Base-by-base conservation (phyloP, 805 yeast species). In the Hanseniaspora valbyensis region DNA sequence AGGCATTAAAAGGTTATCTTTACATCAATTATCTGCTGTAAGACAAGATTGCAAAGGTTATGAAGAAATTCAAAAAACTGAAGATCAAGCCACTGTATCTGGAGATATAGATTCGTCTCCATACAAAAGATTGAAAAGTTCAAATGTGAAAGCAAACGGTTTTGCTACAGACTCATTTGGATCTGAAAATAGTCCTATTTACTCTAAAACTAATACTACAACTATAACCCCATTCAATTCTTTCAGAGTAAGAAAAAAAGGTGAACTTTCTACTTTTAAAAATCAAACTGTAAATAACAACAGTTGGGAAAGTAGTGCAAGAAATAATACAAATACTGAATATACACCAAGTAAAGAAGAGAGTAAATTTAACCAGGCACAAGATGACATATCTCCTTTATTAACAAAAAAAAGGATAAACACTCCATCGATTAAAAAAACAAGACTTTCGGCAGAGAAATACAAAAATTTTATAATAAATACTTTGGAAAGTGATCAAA, bases 381-480 rank as follows among this genome's bases (percentile, higher is more conserved):
- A n/a, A n/a, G n/a, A n/a, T n/a, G n/a, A n/a, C 39, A 18, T 19
- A 13, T 34, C 39, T 19, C 39, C 21, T 7, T 7, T 7, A 19
- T 16, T 32, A 5, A 32, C 16, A 8, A 21, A 34, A 18, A 18
- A 34, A 5, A n/a, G n/a, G n/a, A 16, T 18, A 13, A 8, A 34
- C 7, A 34, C 39, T 7, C 21, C 22, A 16, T 7, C 16, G 39
- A n/a, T n/a, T 14, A 36, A 44, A 22, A 36, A 28, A 19, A 30
- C 49, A 5, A 26, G 50, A 25, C 42, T 56, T 24, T 40, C 59
- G 2, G 60, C 52, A 19, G 58, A 58, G 13, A 61, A 60, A 8
- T 65, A 62, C 43, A 64, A 61, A 50, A 62, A 61, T 10, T 37
- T 59, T n/a, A 53, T 65, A 6, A 50, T 65, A n/a, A 60, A 62